Evolutionary conservation across 108 stramenopile genomes (phyloP), one percentile per base, ranked within the genome.

Genomic region (Nitzschia sp.): DNA sequence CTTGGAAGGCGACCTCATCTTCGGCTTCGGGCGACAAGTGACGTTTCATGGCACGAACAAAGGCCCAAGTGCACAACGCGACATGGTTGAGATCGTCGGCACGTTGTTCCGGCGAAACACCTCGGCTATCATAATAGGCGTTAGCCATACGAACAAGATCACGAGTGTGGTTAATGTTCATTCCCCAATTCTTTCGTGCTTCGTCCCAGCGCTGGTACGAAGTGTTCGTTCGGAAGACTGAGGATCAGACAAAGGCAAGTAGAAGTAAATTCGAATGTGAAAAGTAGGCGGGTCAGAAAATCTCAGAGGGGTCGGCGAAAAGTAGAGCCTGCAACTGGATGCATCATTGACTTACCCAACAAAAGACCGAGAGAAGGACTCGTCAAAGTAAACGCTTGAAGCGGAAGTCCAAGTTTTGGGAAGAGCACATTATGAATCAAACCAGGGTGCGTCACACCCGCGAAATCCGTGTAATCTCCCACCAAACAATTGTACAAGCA

Each of bases 171-270:
- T 90, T 86, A 36, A 76, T 73, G 58, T 81, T 85, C 66, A 85
- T 81, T 62, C 89, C 89, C 89, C 89, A 91, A 59, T 84, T 84
- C 74, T 91, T 91, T 61, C 89, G 89, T 26, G 89, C 89, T 68
- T 90, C 89, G 81, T 90, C 86, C 89, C 89, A 90, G 26, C 89
- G 80, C 59, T 83, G 74, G 72, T 90, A 90, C n/a, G 85, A 76
- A 0, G 82, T 82, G 74, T 90, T 90, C 59, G 89, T 90, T 17
- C 89, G 80, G 68, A 90, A 90, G 55, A 85, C 89, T 86, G 23
- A 24, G 21, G 31, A 15, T 5, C 9, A 21, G 45, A 18, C 21
- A 58, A 24, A 46, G 57, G n/a, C 11, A 29, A 59, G 6, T 6
- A 13, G 38, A 13, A 42, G n/a, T n/a, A n/a, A n/a, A n/a, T n/a